Conservation (phyloP, 73 alveolate species). For the Blepharisma japonicum region DNA sequence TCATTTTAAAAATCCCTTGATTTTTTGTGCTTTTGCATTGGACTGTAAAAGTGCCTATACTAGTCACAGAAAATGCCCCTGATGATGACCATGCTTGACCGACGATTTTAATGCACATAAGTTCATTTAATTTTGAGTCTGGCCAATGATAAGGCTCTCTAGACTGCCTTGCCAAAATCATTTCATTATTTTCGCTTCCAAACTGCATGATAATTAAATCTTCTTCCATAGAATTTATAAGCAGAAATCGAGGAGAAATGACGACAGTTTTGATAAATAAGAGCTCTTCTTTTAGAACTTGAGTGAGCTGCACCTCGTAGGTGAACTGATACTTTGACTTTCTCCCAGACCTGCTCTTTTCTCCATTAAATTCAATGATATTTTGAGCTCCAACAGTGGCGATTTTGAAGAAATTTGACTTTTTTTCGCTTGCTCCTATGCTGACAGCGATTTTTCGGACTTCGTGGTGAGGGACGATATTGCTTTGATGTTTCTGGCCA, state of each 20-base stretch:
- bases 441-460: background rate
- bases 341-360: background rate
- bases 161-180: background rate
- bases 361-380: constrained; percentile 7
- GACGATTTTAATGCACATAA: background rate
- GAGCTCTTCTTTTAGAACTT: constrained; percentile 26
- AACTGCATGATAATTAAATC: background rate
- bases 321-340: background rate
- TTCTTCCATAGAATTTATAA: constrained; percentile 34
- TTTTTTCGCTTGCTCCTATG: background rate
- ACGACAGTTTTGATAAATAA: constrained; percentile 41
- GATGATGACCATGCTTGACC: background rate
- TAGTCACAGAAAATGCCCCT: constrained; percentile 4
- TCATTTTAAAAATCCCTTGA: background rate
- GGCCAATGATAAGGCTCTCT: constrained; percentile 20
- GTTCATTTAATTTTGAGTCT: background rate
- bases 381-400: background rate
- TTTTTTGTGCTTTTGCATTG: background rate
- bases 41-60: background rate
- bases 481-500: background rate
- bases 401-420: background rate
- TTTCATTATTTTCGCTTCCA: background rate
- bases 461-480: background rate
- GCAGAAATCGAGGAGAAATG: constrained; percentile 41
- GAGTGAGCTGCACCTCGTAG: background rate